A percentile compares a stretch with the other conserved stretches of the same genome.
phyloP scores from a whole-genome alignment of 1,284 basidiomycete species.

The Hymenochaete sp. region DNA sequence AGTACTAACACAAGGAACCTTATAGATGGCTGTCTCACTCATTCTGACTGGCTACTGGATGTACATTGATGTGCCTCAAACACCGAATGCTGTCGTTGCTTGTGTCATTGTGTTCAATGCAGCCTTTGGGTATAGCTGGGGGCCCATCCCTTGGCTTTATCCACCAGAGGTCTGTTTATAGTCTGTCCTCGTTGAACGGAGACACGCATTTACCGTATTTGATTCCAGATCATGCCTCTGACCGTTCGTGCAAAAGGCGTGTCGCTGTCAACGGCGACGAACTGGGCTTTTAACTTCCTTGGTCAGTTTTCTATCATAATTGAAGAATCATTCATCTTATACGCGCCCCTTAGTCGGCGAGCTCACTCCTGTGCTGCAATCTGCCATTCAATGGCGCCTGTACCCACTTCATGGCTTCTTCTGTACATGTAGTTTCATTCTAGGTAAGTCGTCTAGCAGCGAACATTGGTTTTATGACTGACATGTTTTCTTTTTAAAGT shows the following conservation, averaged over 20 bases:
- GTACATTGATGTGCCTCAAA: conserved; percentile 81
- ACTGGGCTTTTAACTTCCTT: conserved; percentile 82
- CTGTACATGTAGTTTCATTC: conserved; percentile 79
- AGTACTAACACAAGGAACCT: conserved; percentile 9
- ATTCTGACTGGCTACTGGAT: conserved; percentile 87
- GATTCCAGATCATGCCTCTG: conserved; percentile 79
- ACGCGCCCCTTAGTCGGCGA: conserved; percentile 55
- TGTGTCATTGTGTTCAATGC: conserved; percentile 95
- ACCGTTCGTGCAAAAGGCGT: conserved; percentile 90
- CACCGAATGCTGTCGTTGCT: conserved; percentile 82
- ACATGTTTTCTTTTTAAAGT: conserved; percentile 32
- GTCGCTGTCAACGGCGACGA: conserved; percentile 81
- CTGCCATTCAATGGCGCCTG: conserved; percentile 84
- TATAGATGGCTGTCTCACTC: conserved; percentile 70
- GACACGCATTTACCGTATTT: background rate
- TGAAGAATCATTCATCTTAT: background rate
- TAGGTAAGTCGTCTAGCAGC: conserved; percentile 40
- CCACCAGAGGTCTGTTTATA: conserved; percentile 59
- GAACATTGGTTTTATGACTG: conserved; percentile 18
- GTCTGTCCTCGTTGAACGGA: background rate
- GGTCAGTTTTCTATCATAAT: conserved; percentile 1
- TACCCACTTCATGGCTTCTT: conserved; percentile 98
- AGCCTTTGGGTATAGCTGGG: conserved; percentile 82
- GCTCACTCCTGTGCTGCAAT: conserved; percentile 83
- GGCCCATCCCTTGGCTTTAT: conserved; percentile 82